A percentile compares a stretch with the other conserved stretches of the same genome.
These are phyloP conservation scores for Naganishia kalamii DNA, from an alignment of 768 basidiomycete species.

Conservation along the genomic window DNA sequence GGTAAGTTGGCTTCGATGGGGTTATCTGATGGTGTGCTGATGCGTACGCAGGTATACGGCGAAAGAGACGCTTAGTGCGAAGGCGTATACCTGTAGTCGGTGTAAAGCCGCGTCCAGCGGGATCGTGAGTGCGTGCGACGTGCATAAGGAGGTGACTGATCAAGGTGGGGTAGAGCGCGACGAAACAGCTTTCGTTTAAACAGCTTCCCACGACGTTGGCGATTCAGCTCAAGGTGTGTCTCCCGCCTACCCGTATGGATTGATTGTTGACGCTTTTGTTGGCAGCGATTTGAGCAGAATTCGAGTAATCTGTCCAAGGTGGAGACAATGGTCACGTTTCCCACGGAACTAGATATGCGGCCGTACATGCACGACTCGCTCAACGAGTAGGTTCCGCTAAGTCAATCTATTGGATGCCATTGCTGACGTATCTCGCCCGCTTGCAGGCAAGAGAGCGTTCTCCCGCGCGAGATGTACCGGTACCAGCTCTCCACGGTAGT, in stretches of 20 bases:
- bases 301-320: constrained; percentile 71
- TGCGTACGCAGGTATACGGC: constrained; percentile 65
- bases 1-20: constrained; percentile 50
- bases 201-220: constrained; percentile 82
- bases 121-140: background rate
- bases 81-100: constrained; percentile 75
- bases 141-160: background rate
- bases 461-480: constrained; percentile 56
- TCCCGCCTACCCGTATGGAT: too few relatives aligned
- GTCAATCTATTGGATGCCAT: background rate
- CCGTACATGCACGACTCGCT: constrained; percentile 63
- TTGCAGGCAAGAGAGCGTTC: constrained; percentile 49
- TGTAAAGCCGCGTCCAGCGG: constrained; percentile 52
- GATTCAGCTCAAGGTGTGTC: constrained; percentile 83
- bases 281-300: constrained; percentile 82
- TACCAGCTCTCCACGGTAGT: constrained; percentile 91
- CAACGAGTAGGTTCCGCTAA: background rate
- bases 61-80: constrained; percentile 71
- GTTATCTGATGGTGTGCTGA: background rate
- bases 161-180: constrained; percentile 56
- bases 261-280: too few relatives aligned
- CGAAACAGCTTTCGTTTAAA: constrained; percentile 74
- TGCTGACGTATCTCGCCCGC: constrained; percentile 22
- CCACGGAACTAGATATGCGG: constrained; percentile 77
- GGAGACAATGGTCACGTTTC: constrained; percentile 73